Conservation (phyloP, 2,329 filamentous ascomycete species). For the Penicillium frequentans region DNA sequence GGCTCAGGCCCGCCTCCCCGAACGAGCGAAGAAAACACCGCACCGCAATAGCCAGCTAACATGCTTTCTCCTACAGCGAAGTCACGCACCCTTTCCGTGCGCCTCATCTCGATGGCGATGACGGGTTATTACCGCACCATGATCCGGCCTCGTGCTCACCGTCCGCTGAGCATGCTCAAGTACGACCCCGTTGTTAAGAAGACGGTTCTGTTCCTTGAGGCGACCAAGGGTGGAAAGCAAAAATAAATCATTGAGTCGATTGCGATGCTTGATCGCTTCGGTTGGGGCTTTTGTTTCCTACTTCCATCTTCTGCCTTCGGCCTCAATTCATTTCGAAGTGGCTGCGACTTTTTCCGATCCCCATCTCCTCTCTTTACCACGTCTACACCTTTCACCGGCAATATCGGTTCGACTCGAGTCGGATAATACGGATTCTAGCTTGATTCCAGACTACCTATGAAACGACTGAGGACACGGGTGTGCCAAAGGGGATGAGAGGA, state of each 20-base stretch:
- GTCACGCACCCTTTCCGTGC: slow-evolving; percentile 87
- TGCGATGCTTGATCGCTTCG: background rate
- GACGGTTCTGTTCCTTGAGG: slow-evolving; percentile 93
- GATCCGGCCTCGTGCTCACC: slow-evolving; percentile 73
- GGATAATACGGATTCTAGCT: background rate
- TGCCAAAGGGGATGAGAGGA: background rate
- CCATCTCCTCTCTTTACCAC: background rate
- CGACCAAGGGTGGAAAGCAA: slow-evolving; percentile 71
- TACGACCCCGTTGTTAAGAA: slow-evolving; percentile 97
- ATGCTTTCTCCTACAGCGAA: slow-evolving; percentile 60
- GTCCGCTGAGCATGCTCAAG: slow-evolving; percentile 95
- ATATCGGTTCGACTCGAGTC: background rate
- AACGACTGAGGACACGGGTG: background rate
- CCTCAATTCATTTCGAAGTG: background rate
- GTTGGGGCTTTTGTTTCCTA: background rate
- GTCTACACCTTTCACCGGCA: background rate
- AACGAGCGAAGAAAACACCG: background rate
- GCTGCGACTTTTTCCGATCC: background rate
- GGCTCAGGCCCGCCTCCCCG: background rate
- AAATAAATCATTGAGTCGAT: slow-evolving; percentile 29
- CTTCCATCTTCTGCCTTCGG: background rate
- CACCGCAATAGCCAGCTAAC: slow-evolving; percentile 3
- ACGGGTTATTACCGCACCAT: slow-evolving; percentile 97
- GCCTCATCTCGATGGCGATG: slow-evolving; percentile 97
- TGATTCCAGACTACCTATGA: background rate